Base-by-base conservation (phyloP, 2,329 filamentous ascomycete genomes). In the Phoma herbarum region DNA sequence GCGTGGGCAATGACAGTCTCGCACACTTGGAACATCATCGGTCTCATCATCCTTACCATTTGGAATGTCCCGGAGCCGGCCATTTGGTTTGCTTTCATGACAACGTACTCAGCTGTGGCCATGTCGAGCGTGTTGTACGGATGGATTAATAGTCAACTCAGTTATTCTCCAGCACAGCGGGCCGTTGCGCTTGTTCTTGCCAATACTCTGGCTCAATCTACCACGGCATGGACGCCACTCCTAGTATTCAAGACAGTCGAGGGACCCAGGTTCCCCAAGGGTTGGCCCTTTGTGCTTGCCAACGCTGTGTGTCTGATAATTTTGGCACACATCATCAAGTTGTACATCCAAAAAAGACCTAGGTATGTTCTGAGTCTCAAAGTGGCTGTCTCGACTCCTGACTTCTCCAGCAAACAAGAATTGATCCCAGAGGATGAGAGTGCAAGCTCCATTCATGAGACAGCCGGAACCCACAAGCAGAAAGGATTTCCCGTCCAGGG, bases 41-140 rank as follows among this genome's bases (percentile, higher is more conserved):
- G 83, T 0, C 69, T 85, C 26, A 75, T 83, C n/a, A 84, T 35
- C 11, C 31, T 35, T 14, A 35, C 31, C 31, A n/a, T 35, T 18
- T 35, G 31, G 31, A n/a, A 35, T 4, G 31, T 35, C 31, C 31
- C 31, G 6, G 31, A 35, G 31, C 31, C 31, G 31, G 31, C 31
- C 86, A 75, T 81, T 16, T 86, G 84, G 83, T 85, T 85, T 51
- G 83, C 82, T 0, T 85, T 84, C 61, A 73, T 77, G 51, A 84
- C 81, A 0, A 82, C 78, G 0, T 85, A 83, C 64, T 79, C 79
- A 0, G 76, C 83, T 0, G 78, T 81, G 5, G 80, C 84, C 0
- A 80, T 86, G 74, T 85, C 84, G 0, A 84, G 81, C 46, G 82
- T 85, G 3, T 72, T 87, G 7, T 82, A 86, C 52, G 84, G 84